Base-by-base conservation (phyloP, 208 protist genomes). In the Kentomonas sorsogonicus region DNA sequence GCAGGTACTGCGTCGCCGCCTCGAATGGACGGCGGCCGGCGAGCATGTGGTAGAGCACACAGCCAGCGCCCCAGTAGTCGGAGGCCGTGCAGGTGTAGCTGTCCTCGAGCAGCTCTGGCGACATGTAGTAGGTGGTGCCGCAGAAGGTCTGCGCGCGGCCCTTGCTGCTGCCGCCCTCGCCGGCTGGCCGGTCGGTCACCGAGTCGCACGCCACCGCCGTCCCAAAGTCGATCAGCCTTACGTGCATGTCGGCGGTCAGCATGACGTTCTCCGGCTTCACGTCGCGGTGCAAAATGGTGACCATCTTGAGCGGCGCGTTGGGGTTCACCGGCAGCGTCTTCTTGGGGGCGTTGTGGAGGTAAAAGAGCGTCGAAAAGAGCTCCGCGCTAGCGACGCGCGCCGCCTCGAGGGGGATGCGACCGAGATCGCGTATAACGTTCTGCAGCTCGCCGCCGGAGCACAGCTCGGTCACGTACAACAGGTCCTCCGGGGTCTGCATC, bases 181-280 rank as follows among this genome's bases (percentile, higher is more conserved):
- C 79, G 15, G 80, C 69, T 3, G 87, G 69, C 55, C 77, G 69
- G 44, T 88, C 83, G 48, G 79, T 78, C 3, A 79, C 73, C 11
- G 76, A 80, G 20, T 87, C 74, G 50, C 76, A 87, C 31, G 83
- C 72, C 11, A 95, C 83, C 11, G 91, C 91, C 13, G 96, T 91
- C 54, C 97, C 97, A 72, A 98, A 98, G 68, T 98, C 97, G 41
- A 97, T 98, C 11, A 98, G 78, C 63, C 89, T 91, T 48, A 98
- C 63, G 52, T 98, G 97, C 44, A 91, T 94, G 57, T 78, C 79
- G 16, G 59, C 66, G 48, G 70, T 90, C 33, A 98, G 70, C 72
- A 98, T 89, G 31, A 98, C 86, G 66, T 98, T 98, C 64, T 98
- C 94, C 10, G 95, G 95, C 66, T 98, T 98, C 39, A 98, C 84